Evolutionary conservation across 176 grass and related monocot species (phyloP), one percentile per base, ranked within the genome.

Genomic region (Triticum timopheevii): DNA sequence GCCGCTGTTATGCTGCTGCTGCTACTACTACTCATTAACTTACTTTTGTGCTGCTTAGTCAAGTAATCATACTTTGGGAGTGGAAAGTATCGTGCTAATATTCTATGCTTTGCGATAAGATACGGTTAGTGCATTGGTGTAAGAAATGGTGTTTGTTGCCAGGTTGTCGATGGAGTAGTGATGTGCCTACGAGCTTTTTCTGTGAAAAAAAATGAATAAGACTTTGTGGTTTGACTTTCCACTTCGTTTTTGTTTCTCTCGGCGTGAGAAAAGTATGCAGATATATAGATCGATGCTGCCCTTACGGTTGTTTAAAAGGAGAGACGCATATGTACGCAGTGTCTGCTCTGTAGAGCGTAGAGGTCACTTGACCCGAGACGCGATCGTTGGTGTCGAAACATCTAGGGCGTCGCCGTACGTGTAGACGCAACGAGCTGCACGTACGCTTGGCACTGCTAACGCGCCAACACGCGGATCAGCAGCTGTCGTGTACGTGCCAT

Each of bases 141-240:
- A 50, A 50, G 47, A 6, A 50, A 52, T 52, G 50, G 15, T 19
- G 16, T 45, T 65, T 42, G n/a, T 47, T 65, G 58, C 38, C 54
- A 9, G 69, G 81, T 62, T 61, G 34, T 61, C 73, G 35, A 47
- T 1, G 72, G 34, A 35, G 61, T 42, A 38, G 10, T 45, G 45
- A 24, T 17, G 23, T 28, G 77, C 4, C 13, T 59, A 15, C 2
- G 5, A 23, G 20, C 1, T 44, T 11, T 44, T 7, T 24, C 11
- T 1, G 12, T 1, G 69, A 44, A 22, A 8, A 8, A 38, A 13
- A 40, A 10, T 71, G 35, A n/a, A 42, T 73, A 73, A 1, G 76
- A 52, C 83, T 79, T 83, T 90, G 65, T 59, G 65, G 65, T 87
- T 38, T 87, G 85, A 80, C 59, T 56, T 87, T 74, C 40, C 69